These are phyloP conservation scores for Erythrophleum ivorense DNA, from an alignment of 331 rosid genomes.

Conservation along the genomic window DNA sequence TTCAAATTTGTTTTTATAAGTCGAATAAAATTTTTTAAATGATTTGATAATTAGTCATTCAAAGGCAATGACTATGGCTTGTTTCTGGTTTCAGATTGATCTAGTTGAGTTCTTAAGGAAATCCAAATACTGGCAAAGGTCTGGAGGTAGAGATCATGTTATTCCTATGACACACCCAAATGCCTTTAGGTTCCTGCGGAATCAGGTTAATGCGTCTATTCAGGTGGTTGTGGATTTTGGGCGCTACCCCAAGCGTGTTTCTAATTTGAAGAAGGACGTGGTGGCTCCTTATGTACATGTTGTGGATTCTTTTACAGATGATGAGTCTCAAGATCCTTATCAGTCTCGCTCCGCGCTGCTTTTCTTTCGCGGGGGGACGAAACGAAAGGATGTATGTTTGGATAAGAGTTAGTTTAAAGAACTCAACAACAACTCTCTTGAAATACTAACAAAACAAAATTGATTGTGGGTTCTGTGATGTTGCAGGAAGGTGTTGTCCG, in stretches of 20 bases:
- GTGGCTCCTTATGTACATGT: conserved; percentile 76
- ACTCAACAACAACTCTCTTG: conserved; percentile 15
- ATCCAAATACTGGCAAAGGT: conserved; percentile 85
- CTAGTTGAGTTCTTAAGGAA: conserved; percentile 60
- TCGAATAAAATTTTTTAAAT: background rate
- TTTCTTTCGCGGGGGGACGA: conserved; percentile 88
- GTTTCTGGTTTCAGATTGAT: conserved; percentile 68
- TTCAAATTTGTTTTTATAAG: too few relatives aligned
- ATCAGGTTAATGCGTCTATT: conserved; percentile 74
- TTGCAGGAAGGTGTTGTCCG: conserved; percentile 91
- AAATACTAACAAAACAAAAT: background rate
- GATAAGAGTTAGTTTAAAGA: conserved; percentile 31
- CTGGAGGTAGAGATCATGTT: conserved; percentile 89
- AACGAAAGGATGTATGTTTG: conserved; percentile 83
- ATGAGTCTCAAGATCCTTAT: conserved; percentile 71
- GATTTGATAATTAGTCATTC: background rate
- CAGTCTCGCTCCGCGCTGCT: conserved; percentile 75
- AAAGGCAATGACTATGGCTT: background rate
- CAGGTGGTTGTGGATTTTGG: conserved; percentile 86
- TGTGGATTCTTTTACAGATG: conserved; percentile 67
- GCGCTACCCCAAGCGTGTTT: conserved; percentile 61
- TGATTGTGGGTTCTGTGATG: conserved; percentile 43
- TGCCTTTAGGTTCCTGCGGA: conserved; percentile 89
- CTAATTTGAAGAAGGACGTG: conserved; percentile 71
- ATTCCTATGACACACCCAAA: conserved; percentile 98